phyloP scores from a whole-genome alignment of 805 yeast genomes.

The Starmera quercuum region DNA sequence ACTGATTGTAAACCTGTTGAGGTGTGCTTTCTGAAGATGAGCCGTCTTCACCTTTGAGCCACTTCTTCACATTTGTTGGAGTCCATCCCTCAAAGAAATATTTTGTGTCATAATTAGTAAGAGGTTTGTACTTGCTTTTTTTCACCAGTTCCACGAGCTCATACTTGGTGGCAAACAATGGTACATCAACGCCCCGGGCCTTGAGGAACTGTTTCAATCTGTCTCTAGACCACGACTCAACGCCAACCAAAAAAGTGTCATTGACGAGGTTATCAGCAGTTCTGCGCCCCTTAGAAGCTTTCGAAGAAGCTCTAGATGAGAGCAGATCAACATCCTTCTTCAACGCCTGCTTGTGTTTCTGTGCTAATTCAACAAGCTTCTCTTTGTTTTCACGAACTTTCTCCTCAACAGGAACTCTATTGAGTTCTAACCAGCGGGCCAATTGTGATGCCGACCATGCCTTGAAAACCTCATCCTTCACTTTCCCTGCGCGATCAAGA shows the following conservation, averaged over 20 bases:
- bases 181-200: constrained; percentile 31
- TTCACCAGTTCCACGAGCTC: constrained; percentile 33
- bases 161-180: constrained; percentile 30
- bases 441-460: constrained; percentile 49
- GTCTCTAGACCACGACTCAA: constrained; percentile 40
- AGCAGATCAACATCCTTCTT: constrained; percentile 33
- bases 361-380: constrained; percentile 27
- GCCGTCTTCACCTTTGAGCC: constrained; percentile 22
- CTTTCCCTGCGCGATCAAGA: constrained; percentile 29
- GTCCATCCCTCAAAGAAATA: constrained; percentile 31
- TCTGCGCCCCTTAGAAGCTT: constrained; percentile 25
- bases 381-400: constrained; percentile 26
- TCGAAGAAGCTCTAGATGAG: constrained; percentile 19
- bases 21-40: constrained; percentile 5
- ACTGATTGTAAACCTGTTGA: constrained; percentile 15
- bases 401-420: constrained; percentile 32
- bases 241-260: constrained; percentile 37
- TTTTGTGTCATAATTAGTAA: constrained; percentile 20
- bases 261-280: constrained; percentile 29
- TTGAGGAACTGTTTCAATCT: constrained; percentile 34
- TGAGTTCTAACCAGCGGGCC: constrained; percentile 43
- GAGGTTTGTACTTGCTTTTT: constrained; percentile 28
- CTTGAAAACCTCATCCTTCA: constrained; percentile 38
- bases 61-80: constrained; percentile 28
- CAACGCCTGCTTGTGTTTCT: constrained; percentile 25